Conservation (phyloP, 306 rosid species). For the Nissolia schottii region DNA sequence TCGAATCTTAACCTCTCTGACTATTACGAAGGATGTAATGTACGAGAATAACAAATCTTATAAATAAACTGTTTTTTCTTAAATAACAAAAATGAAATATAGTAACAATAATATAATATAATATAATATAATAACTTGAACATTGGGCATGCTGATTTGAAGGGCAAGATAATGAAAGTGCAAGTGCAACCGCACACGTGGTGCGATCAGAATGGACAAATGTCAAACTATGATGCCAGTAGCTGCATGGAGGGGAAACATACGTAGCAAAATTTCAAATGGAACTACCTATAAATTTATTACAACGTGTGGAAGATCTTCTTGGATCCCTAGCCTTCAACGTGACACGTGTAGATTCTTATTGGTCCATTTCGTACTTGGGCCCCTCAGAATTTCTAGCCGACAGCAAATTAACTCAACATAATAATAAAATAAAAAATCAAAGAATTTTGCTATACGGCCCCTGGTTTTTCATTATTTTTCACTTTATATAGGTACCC, state of each 20-base stretch:
- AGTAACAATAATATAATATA: background rate
- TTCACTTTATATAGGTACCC: background rate
- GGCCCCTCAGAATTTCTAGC: conserved; percentile 27
- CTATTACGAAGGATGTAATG: too few relatives aligned
- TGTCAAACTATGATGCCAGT: conserved; percentile 22
- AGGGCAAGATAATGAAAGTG: background rate
- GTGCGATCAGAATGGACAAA: background rate
- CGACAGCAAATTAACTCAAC: conserved; percentile 31
- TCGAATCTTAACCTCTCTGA: too few relatives aligned
- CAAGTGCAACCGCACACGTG: conserved; percentile 47
- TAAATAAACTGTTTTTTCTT: too few relatives aligned
- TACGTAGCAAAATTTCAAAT: conserved; percentile 8
- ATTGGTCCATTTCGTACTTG: conserved; percentile 13
- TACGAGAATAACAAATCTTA: too few relatives aligned
- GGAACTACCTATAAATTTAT: background rate
- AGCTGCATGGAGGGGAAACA: conserved; percentile 40
- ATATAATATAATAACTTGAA: conserved; percentile 26
- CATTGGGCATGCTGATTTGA: conserved; percentile 26
- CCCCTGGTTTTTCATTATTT: background rate
- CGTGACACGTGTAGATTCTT: conserved; percentile 34
- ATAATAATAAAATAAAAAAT: background rate
- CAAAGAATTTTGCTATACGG: background rate
- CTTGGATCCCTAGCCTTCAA: background rate
- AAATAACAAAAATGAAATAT: too few relatives aligned
- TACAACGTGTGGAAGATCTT: conserved; percentile 31